Base-by-base conservation (phyloP, 352 stramenopile genomes). In the Peronospora farinosa region DNA sequence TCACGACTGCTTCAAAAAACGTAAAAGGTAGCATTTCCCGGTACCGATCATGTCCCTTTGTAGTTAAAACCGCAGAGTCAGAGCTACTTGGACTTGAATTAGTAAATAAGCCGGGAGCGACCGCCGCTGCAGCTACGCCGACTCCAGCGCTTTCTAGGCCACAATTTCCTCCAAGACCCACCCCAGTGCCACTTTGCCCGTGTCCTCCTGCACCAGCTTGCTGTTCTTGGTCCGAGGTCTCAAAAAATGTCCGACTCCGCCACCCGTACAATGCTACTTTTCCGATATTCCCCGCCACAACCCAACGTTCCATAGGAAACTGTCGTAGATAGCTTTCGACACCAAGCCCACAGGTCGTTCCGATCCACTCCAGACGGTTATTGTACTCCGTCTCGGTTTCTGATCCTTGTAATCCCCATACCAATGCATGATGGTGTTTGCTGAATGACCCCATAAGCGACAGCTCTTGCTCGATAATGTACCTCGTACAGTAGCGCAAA, bases 361-460 rank as follows among this genome's bases (percentile, higher is more conserved):
- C 67, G 28, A 84, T 79, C 70, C 70, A 79, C 36, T 78, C 54
- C 9, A 84, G 63, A 0, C 68, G 65, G 47, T 72, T 78, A n/a
- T 63, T 59, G 48, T 74, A 84, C 40, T 82, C 73, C 19, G 68
- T 43, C 1, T 60, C 39, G 1, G 53, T 78, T 44, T 78, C 64
- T 0, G 70, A 71, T 17, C 63, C 47, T 52, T 85, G 74, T 3
- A 82, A 40, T 10, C 66, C 74, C 63, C 66, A 82, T 3, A 84
- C 57, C 17, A 82, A 47, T n/a, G 63, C 51, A 37, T 79, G 65
- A 35, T 82, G 74, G 38, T 78, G 63, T 35, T 48, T 47, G 37
- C 67, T 78, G 31, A 84, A 81, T 7, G 59, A 52, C 5, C 46
- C 45, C 11, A 75, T 63, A 38, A 65, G 60, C 10, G 56, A 28